A percentile compares a stretch with the other conserved stretches of the same genome.
Evolutionary conservation across 768 basidiomycete genomes (phyloP).

Genomic region (Agaricus sinodeliciosus): DNA sequence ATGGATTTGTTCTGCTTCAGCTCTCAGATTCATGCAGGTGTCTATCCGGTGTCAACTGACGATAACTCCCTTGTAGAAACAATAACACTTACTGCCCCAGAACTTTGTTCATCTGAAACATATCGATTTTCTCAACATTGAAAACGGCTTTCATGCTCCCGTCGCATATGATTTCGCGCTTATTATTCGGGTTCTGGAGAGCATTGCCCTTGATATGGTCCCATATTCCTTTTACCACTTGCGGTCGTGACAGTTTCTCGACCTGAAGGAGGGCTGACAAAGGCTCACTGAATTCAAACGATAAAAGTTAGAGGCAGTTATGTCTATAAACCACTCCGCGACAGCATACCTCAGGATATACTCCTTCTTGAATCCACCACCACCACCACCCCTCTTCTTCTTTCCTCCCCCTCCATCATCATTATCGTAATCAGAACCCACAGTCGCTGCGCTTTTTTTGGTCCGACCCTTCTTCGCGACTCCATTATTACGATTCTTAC

Average conservation of each 20-base stretch:
- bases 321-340: not conserved
- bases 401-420: conserved; percentile 33
- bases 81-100: conserved; percentile 57
- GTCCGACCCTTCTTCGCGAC: conserved; percentile 38
- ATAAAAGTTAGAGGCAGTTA: conserved; percentile 4
- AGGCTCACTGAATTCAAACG: conserved; percentile 46
- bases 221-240: conserved; percentile 90
- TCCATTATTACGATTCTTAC: conserved; percentile 27
- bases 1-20: conserved; percentile 1
- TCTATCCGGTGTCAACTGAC: conserved; percentile 13
- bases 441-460: conserved; percentile 48
- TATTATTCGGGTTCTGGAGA: conserved; percentile 82
- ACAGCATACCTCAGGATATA: conserved; percentile 57
- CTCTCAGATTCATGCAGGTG: conserved; percentile 30
- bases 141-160: conserved; percentile 66
- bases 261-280: conserved; percentile 63
- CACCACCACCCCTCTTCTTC: conserved; percentile 36
- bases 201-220: conserved; percentile 76
- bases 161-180: conserved; percentile 83
- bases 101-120: conserved; percentile 95
- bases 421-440: conserved; percentile 50
- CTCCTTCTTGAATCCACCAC: conserved; percentile 72
- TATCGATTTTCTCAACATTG: conserved; percentile 74
- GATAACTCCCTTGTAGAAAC: not conserved
- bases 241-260: conserved; percentile 73